Percentiles rank a stretch among this genome's conserved stretches.
These are phyloP conservation scores for Rhododendron molle DNA, from an alignment of 148 eudicot genomes.

Conservation along the genomic window DNA sequence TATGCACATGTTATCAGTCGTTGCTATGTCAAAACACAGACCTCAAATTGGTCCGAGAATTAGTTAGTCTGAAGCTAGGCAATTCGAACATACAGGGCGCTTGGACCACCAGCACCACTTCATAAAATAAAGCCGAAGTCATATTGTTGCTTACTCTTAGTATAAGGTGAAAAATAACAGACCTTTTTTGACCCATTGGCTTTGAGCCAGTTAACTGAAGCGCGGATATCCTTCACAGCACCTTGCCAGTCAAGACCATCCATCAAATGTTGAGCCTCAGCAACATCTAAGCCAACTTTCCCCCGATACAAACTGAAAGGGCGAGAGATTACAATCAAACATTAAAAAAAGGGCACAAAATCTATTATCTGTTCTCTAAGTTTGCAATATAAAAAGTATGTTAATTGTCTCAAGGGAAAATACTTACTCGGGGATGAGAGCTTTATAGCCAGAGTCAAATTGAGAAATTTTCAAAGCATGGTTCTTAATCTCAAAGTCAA, in stretches of 20 bases:
- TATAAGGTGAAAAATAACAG: conserved; percentile 1
- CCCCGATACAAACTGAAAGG: conserved; percentile 77
- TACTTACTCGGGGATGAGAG: conserved; percentile 79
- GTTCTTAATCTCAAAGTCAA: conserved; percentile 84
- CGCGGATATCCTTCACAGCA: conserved; percentile 86
- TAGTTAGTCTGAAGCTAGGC: background rate
- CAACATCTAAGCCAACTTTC: conserved; percentile 88
- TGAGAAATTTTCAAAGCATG: conserved; percentile 72
- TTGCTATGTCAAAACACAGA: background rate
- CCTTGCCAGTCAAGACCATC: conserved; percentile 91
- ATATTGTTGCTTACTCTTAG: background rate
- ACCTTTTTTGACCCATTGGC: conserved; percentile 91
- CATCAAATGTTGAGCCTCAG: conserved; percentile 95
- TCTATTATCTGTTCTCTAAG: background rate
- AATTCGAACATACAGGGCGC: background rate
- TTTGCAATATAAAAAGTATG: background rate
- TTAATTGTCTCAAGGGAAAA: background rate
- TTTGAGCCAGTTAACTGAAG: conserved; percentile 94
- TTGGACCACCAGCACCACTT: background rate
- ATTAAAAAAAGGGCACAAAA: background rate
- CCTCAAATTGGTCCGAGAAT: background rate
- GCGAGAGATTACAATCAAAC: background rate
- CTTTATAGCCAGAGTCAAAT: conserved; percentile 64
- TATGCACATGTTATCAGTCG: background rate
- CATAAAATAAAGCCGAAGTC: background rate